Evolutionary conservation across 2,329 filamentous ascomycete genomes (phyloP), one percentile per base, ranked within the genome.

Genomic region (Aspergillus caelatus): DNA sequence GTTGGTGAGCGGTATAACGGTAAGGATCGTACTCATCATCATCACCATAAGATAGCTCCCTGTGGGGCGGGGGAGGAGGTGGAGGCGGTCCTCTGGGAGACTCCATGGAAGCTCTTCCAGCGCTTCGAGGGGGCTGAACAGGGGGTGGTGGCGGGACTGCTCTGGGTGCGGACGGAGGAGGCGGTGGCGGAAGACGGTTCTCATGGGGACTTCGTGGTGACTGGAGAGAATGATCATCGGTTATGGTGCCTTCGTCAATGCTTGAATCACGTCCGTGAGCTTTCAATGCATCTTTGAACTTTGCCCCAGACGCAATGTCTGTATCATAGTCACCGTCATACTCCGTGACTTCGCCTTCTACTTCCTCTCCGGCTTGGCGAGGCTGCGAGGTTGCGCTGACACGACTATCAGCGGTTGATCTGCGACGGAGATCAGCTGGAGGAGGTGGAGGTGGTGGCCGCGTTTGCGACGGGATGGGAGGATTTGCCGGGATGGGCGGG

Each of bases 261-360:
- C 91, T 96, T 8, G 90, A 87, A 53, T 94, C 92, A 60, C 90
- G 87, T 9, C 85, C 87, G 76, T 96, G 93, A 10, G 92, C 82
- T 77, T 94, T 96, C 65, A 98, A 79, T 0, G 94, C 94, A 79
- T 97, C 94, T 78, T 96, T 97, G 78, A 97, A 93, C 61, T 91
- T 92, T n/a, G 88, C 93, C 11, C 92, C 90, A n/a, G 94, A 92
- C 1, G 91, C 94, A 74, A 98, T 98, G 75, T 98, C 95, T 8
- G 95, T 98, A 71, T 98, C 95, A 75, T 98, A 98, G 74, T 98
- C 95, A 8, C 94, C 95, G 75, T 99, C 95, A 73, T 98, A 98
- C 74, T 97, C 94, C 0, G 93, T 96, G 39, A 93, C 86, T 72
- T 96, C 93, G 63, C 91, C 92, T 63, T 91, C 90, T 30, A 88